Evolutionary conservation across 352 stramenopile species (phyloP).

Genomic region (Phytophthora constricta): DNA sequence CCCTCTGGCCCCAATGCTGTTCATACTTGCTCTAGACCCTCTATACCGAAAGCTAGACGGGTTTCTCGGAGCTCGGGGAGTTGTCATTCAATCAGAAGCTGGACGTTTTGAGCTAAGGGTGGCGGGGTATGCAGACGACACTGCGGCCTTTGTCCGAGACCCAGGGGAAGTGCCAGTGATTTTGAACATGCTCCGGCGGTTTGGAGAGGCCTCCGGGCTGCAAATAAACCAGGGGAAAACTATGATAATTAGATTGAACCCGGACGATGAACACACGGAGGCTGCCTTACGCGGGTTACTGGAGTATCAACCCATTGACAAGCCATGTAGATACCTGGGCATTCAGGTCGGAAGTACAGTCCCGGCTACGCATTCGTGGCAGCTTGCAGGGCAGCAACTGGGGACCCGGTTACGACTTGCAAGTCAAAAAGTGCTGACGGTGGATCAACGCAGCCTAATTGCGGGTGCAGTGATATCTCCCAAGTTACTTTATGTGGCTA

Average conservation of each 20-base stretch:
- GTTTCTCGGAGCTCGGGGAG: background rate
- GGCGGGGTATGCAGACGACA: slow-evolving; percentile 14
- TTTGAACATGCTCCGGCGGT: background rate
- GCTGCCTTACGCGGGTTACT: background rate
- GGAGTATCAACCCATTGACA: background rate
- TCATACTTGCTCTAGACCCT: slow-evolving; percentile 5
- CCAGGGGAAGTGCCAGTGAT: background rate
- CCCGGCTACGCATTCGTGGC: background rate
- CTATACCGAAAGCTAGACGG: background rate
- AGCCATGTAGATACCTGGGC: too few relatives aligned
- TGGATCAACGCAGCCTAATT: slow-evolving; percentile 4
- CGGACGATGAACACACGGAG: background rate
- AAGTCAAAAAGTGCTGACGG: background rate
- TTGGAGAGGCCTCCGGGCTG: slow-evolving; percentile 3
- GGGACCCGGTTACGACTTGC: background rate
- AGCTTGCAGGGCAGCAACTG: background rate
- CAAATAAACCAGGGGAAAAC: background rate
- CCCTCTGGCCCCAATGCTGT: slow-evolving; percentile 7
- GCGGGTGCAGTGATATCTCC: background rate
- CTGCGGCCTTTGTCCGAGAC: background rate
- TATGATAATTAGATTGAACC: background rate
- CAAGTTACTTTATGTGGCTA: background rate
- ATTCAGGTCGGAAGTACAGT: background rate
- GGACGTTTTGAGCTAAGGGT: slow-evolving; percentile 1
- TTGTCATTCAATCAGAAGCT: background rate